Evolutionary conservation across 768 basidiomycete genomes (phyloP).

Genomic region (Naganishia vishniacii): DNA sequence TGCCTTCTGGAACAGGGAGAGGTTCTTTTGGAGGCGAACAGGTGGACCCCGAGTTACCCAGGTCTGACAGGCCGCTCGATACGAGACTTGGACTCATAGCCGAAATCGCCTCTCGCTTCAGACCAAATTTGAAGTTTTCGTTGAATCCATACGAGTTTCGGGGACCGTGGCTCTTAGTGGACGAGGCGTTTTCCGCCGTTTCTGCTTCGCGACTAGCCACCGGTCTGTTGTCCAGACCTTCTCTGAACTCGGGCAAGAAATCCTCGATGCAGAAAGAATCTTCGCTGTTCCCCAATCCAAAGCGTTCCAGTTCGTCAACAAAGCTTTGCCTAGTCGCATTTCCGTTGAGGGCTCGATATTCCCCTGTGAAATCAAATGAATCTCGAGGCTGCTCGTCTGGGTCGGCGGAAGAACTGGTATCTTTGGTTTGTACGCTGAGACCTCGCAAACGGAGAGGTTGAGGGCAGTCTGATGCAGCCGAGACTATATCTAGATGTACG

Average conservation of each 20-base stretch:
- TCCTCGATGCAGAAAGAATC: background rate
- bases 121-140: slow-evolving; percentile 27
- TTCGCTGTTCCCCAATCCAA: slow-evolving; percentile 15
- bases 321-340: slow-evolving; percentile 38
- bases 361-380: slow-evolving; percentile 46
- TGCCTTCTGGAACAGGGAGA: background rate
- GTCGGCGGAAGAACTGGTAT: background rate
- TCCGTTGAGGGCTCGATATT: slow-evolving; percentile 38
- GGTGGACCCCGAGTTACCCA: background rate
- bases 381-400: slow-evolving; percentile 28
- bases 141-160: slow-evolving; percentile 21
- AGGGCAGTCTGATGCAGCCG: too few relatives aligned
- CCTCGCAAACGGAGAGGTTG: background rate
- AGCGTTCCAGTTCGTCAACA: slow-evolving; percentile 34
- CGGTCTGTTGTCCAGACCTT: background rate
- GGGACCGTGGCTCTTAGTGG: too few relatives aligned
- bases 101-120: background rate
- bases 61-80: slow-evolving; percentile 25
- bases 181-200: too few relatives aligned
- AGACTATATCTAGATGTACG: too few relatives aligned
- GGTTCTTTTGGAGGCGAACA: slow-evolving; percentile 6
- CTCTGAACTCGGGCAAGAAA: background rate
- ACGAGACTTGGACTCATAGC: slow-evolving; percentile 26
- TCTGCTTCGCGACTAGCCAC: too few relatives aligned
- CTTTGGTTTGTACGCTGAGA: background rate